phyloP scores from a whole-genome alignment of 2,329 filamentous ascomycete genomes.

The Epichloe festucae region DNA sequence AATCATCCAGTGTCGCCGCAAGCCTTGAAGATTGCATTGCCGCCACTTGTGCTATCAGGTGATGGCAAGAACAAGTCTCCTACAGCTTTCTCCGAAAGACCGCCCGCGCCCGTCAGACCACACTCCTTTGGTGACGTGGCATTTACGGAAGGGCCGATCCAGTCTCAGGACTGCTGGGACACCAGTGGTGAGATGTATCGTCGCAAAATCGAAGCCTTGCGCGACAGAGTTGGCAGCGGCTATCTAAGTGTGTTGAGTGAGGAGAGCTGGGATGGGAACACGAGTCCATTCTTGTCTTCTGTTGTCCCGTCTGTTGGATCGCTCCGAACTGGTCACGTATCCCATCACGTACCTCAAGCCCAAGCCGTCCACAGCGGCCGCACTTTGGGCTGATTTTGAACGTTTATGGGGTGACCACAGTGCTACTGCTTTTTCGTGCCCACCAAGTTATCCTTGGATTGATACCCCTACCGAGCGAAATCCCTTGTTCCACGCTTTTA shows the following conservation, averaged over 20 bases:
- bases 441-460: conserved; percentile 3
- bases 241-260: conserved; percentile 83
- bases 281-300: conserved; percentile 12
- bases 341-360: conserved; percentile 20
- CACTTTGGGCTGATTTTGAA: conserved; percentile 29
- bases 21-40: conserved; percentile 23
- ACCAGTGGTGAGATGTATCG: conserved; percentile 66
- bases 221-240: conserved; percentile 71
- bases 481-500: background rate
- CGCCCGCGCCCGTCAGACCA: background rate
- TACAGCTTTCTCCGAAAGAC: background rate
- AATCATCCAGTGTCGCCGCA: conserved; percentile 34
- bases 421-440: background rate
- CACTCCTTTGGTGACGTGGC: background rate
- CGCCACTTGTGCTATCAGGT: conserved; percentile 19
- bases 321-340: conserved; percentile 18
- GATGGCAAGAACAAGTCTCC: conserved; percentile 15
- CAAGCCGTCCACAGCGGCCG: conserved; percentile 42
- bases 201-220: conserved; percentile 75
- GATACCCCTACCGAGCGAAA: background rate
- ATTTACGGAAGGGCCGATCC: conserved; percentile 11
- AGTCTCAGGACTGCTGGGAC: conserved; percentile 50
- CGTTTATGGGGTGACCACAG: background rate
- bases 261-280: conserved; percentile 47
- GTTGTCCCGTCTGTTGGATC: conserved; percentile 15